These are phyloP conservation scores for Exserohilum rostratum DNA, from an alignment of 2,329 filamentous ascomycete species.

Conservation along the genomic window DNA sequence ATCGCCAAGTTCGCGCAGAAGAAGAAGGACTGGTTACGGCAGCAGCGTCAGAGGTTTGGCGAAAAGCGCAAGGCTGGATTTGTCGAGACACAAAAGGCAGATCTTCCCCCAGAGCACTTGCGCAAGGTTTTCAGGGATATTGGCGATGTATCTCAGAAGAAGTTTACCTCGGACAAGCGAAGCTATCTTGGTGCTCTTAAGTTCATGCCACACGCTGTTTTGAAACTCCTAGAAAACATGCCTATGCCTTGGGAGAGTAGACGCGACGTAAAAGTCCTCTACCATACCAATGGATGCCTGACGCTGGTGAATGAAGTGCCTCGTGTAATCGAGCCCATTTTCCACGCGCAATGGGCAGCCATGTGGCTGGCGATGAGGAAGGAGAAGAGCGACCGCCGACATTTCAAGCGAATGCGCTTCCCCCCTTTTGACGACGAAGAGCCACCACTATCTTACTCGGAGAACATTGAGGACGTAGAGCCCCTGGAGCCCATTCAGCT, in stretches of 20 bases:
- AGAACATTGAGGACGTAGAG: slow-evolving; percentile 98
- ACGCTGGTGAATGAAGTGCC: slow-evolving; percentile 97
- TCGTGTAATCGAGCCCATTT: slow-evolving; percentile 95
- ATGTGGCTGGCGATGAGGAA: slow-evolving; percentile 99
- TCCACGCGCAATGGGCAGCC: slow-evolving; percentile 97
- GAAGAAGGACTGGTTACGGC: slow-evolving; percentile 97
- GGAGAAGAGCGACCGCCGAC: slow-evolving; percentile 91
- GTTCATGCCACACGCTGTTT: slow-evolving; percentile 98
- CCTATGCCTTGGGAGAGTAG: slow-evolving; percentile 99
- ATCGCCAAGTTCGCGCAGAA: slow-evolving; percentile 96
- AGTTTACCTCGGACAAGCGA: slow-evolving; percentile 97
- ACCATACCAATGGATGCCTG: slow-evolving; percentile 96
- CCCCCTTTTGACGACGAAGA: slow-evolving; percentile 99
- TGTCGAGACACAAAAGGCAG: slow-evolving; percentile 96
- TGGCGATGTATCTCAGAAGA: slow-evolving; percentile 98
- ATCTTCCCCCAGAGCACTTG: slow-evolving; percentile 97
- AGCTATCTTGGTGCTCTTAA: slow-evolving; percentile 97
- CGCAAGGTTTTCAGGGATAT: slow-evolving; percentile 99
- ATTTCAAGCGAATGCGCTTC: slow-evolving; percentile 99
- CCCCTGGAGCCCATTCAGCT: slow-evolving; percentile 97
- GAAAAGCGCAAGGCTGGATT: slow-evolving; percentile 97
- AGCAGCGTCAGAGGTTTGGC: slow-evolving; percentile 88
- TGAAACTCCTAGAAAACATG: slow-evolving; percentile 99
- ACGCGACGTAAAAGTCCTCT: slow-evolving; percentile 95
- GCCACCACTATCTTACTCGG: slow-evolving; percentile 94